Conservation (phyloP, 208 protist genomes). For the Crithidia bombi region DNA sequence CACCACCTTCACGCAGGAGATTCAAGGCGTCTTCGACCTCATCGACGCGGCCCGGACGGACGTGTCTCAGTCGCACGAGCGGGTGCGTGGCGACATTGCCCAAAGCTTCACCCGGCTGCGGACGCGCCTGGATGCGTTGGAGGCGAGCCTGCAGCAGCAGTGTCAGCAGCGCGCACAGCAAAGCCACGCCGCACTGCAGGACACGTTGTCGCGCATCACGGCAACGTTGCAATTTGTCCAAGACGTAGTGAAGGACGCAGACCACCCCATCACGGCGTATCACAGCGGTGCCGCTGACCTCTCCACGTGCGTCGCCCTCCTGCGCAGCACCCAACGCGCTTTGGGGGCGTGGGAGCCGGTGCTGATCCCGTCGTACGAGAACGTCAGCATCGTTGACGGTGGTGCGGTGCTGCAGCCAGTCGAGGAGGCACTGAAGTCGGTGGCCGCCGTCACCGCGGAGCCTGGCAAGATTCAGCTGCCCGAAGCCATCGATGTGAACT, state of each 20-base stretch:
- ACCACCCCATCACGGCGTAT: constrained; percentile 47
- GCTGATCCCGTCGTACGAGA: constrained; percentile 55
- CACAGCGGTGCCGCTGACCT: constrained; percentile 42
- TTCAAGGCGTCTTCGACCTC: constrained; percentile 55
- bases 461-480: constrained; percentile 66
- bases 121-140: constrained; percentile 46
- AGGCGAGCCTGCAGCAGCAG: constrained; percentile 49
- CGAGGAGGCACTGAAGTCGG: constrained; percentile 36
- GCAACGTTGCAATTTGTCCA: constrained; percentile 51
- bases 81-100: constrained; percentile 38
- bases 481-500: constrained; percentile 81
- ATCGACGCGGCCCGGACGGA: constrained; percentile 62
- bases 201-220: constrained; percentile 41
- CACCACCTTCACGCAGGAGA: constrained; percentile 63
- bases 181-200: constrained; percentile 36
- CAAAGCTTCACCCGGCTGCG: constrained; percentile 51
- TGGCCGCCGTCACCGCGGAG: constrained; percentile 21
- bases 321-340: constrained; percentile 53
- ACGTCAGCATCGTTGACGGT: constrained; percentile 29
- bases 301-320: constrained; percentile 38
- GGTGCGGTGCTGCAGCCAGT: constrained; percentile 42
- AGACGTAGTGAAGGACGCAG: constrained; percentile 40
- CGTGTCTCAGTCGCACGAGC: constrained; percentile 38
- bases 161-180: constrained; percentile 33
- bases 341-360: constrained; percentile 64